phyloP scores from a whole-genome alignment of 2,329 filamentous ascomycete species.

The Arthrobotrys pseudoclavata region DNA sequence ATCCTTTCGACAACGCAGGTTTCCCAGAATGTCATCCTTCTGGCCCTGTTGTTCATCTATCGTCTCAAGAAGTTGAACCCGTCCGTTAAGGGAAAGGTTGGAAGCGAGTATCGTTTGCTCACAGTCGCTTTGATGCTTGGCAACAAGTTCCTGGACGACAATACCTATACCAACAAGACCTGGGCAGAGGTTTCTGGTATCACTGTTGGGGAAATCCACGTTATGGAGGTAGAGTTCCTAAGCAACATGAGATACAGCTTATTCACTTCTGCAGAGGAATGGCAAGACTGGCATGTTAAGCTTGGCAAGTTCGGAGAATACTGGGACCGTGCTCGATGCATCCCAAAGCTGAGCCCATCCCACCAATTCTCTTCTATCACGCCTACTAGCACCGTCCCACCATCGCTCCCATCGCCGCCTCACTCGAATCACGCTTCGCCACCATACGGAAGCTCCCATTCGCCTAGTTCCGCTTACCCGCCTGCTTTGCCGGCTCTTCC shows the following conservation, averaged over 20 bases:
- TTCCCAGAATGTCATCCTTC: conserved; percentile 90
- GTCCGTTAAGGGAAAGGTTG: conserved; percentile 87
- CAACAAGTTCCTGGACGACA: conserved; percentile 98
- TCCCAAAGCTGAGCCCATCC: conserved; percentile 63
- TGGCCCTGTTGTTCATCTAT: conserved; percentile 93
- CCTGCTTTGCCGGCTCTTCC: conserved; percentile 59
- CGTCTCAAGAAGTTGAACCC: conserved; percentile 91
- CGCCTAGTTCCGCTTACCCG: conserved; percentile 36
- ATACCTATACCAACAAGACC: conserved; percentile 99
- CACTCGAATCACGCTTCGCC: conserved; percentile 63
- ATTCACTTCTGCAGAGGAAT: conserved; percentile 85
- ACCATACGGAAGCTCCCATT: conserved; percentile 59
- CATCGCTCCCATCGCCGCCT: conserved; percentile 63
- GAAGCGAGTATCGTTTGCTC: conserved; percentile 91
- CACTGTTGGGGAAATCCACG: conserved; percentile 92
- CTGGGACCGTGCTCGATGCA: conserved; percentile 77
- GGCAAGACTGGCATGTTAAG: conserved; percentile 87
- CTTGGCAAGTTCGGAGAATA: conserved; percentile 86
- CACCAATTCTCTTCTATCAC: conserved; percentile 53
- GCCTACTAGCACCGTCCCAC: conserved; percentile 58
- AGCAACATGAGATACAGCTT: conserved; percentile 98
- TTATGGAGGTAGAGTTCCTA: conserved; percentile 99
- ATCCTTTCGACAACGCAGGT: conserved; percentile 95
- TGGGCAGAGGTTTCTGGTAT: conserved; percentile 99
- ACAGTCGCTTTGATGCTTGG: conserved; percentile 97